Conservation (phyloP, 257 asterid species). For the Catharanthus roseus region DNA sequence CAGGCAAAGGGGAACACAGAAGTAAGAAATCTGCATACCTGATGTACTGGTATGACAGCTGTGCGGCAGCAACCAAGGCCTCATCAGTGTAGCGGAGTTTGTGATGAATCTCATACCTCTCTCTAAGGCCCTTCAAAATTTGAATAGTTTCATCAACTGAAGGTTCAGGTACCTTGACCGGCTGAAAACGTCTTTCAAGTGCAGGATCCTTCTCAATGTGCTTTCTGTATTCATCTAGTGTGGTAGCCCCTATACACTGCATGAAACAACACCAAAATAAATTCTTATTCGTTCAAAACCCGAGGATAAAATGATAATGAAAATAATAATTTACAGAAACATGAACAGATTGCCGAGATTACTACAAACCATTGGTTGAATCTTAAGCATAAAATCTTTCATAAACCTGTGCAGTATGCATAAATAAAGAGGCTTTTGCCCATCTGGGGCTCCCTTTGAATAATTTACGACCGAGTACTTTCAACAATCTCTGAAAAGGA, state of each 20-base stretch:
- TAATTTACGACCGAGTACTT: not conserved
- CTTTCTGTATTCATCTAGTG: slow-evolving; percentile 83
- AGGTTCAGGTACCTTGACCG: slow-evolving; percentile 96
- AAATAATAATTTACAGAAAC: not conserved
- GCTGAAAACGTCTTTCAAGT: slow-evolving; percentile 89
- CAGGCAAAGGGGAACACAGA: not conserved
- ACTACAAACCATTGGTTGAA: not conserved
- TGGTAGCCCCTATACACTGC: slow-evolving; percentile 97
- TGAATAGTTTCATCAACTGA: slow-evolving; percentile 90
- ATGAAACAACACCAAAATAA: not conserved
- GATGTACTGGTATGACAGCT: slow-evolving; percentile 84
- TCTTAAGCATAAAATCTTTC: not conserved
- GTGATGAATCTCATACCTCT: slow-evolving; percentile 95
- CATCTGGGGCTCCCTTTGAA: not conserved
- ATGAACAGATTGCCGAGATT: not conserved
- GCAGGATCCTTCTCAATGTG: slow-evolving; percentile 98
- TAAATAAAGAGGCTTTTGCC: not conserved
- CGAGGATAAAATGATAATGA: not conserved
- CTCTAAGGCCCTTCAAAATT: slow-evolving; percentile 83
- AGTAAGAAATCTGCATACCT: slow-evolving; percentile 33
- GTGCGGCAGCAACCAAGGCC: slow-evolving; percentile 80
- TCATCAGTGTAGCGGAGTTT: slow-evolving; percentile 94
- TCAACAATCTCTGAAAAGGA: not conserved
- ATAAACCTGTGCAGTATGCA: not conserved
- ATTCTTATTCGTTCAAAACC: not conserved